Evolutionary conservation across 2,329 filamentous ascomycete species (phyloP), one percentile per base, ranked within the genome.

Genomic region (Cryphonectria japonica): DNA sequence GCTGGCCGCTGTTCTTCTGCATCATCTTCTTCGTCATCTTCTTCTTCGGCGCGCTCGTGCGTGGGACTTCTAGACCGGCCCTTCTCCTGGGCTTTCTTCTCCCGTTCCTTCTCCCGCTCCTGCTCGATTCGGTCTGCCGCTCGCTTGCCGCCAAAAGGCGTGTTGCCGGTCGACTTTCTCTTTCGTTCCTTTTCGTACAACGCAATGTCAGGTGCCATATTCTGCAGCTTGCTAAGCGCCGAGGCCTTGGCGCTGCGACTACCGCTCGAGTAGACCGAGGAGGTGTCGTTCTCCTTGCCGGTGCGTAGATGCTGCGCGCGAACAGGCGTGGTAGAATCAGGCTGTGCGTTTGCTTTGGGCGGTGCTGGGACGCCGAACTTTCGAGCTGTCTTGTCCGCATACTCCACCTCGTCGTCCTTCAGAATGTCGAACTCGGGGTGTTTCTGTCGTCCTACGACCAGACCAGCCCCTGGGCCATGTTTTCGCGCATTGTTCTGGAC

Each of bases 131-230:
- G 80, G 69, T 90, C 87, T 2, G 88, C 85, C 0, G 89, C 89
- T 66, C 88, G 84, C 76, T 89, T 91, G 32, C 89, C 89, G 34
- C 89, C 89, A 85, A 88, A 91, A 0, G 86, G 84, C 1, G 81
- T 82, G 41, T 80, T 80, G 3, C 78, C 84, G 74, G 86, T 89
- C 73, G 78, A 77, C 8, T 83, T 80, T 29, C 96, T 90, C 83
- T 97, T 98, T 84, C 89, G 94, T 82, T 99, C 96, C 78, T 96
- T 97, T 78, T 98, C 92, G 77, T 96, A 99, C 43, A 97, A 84
- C 2, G 91, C 92, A 77, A 98, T 94, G 78, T 99, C 96, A 0
- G 91, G 88, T 0, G 93, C 94, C 70, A 95, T 85, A 50, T 89
- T 87, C 68, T 96, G 93, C 9, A 98, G 83, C 74, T 89, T 90